Base-by-base conservation (phyloP, 352 stramenopile genomes). In the Phytopythium chamaehyphon region DNA sequence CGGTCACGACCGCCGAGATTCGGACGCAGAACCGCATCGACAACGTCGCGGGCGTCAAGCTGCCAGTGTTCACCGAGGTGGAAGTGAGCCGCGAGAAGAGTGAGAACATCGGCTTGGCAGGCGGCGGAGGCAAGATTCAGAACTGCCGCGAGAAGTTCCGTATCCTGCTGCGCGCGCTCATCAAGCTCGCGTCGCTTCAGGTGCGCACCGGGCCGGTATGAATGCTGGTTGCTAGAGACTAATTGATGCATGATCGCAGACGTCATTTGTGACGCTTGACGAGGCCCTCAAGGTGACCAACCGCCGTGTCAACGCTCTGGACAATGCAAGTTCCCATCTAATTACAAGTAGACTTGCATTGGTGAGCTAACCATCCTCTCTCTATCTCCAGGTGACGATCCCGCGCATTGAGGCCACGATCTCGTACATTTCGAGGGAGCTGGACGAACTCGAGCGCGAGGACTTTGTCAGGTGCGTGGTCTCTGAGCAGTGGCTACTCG, bases 261-360 rank as follows among this genome's bases (percentile, higher is more conserved):
- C 97, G 36, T 98, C 93, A 51, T 99, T 99, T 66, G 80, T 99
- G 31, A 99, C 97, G 24, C 85, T 99, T 50, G 97, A 99, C 68
- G 97, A 99, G 73, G 97, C 97, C 14, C 64, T 98, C 40, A 98
- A 98, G 73, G 88, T 99, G 40, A 99, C 97, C 19, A 99, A 99
- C 76, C 91, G 97, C 55, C 93, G 97, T 72, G 97, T 99, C 43
- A 99, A 99, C 73, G 97, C 97, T 16, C 81, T 99, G 69, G 97
- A 99, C 63, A 99, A 99, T 66, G 80, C 88, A 54, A 40, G 76
- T 62, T n/a, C 6, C 10, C n/a, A 16, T 11, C 57, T 22, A 11
- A 22, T 40, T 14, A 24, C n/a, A n/a, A n/a, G n/a, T n/a, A n/a
- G n/a, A n/a, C n/a, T n/a, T n/a, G n/a, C n/a, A n/a, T n/a, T n/a